Evolutionary conservation across 768 basidiomycete genomes (phyloP), one percentile per base, ranked within the genome.

Genomic region (Saitozyma podzolica): DNA sequence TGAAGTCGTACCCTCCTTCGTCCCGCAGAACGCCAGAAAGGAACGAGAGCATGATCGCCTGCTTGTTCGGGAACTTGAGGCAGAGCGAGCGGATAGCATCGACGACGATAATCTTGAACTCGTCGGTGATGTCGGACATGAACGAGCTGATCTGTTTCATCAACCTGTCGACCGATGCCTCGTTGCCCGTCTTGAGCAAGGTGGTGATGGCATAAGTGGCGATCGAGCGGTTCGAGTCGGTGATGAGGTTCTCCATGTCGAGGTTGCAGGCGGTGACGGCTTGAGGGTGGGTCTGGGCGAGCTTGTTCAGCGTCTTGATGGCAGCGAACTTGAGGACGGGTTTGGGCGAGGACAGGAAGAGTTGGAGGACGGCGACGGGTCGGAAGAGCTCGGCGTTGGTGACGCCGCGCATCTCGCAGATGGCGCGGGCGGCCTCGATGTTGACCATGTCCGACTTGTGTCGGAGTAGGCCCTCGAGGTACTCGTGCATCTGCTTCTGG

Each of bases 401-500:
- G 39, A 92, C 89, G 64, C 88, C 86, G 80, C 88, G 90, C 90
- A 95, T 91, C 78, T 97, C 95, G 78, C 94, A 97, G 65, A 99
- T 95, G 8, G 88, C 94, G 50, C 96, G 89, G 4, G 96, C 95
- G 19, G 96, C 96, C 80, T 99, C 96, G 64, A 93, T 90, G 81
- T 98, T 98, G 75, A 99, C 96, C 95, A 97, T 99, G 78, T 99
- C 96, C 70, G 92, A 96, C 84, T 99, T 99, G 82, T 99, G 96
- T 62, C 93, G 87, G 63, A 98, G 83, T 88, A 93, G 94, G 41
- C 90, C 88, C 76, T 98, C 96, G 43, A 98, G 83, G 49, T 96
- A 84, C 67, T 98, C 96, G 56, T 92, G 83, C 85, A 97, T 95
- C 72, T 91, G 92, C 64, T 85, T 87, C 80, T 95, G 92, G 29